Base-by-base conservation (phyloP, 768 basidiomycete genomes). In the Polyporus arcularius region DNA sequence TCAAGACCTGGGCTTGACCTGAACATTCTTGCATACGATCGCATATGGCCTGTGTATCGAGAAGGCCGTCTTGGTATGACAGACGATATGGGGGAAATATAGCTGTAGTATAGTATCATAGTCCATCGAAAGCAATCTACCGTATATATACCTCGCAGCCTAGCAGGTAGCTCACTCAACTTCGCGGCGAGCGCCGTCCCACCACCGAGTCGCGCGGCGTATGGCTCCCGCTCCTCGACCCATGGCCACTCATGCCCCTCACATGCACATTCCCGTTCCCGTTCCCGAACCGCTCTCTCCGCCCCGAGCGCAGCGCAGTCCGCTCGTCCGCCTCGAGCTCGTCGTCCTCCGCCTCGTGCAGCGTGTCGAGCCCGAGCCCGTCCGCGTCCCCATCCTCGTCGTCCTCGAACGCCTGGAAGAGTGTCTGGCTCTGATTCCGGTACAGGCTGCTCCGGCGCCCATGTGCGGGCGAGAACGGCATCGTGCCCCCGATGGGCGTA, bases 391-490 rank as follows among this genome's bases (percentile, higher is more conserved):
- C 90, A 64, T 65, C 73, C 30, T 80, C 82, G 30, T 78, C 78
- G 51, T 81, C 85, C 57, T 88, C 91, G 66, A 90, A 94, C 12
- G 92, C 82, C 71, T 82, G 86, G 74, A 94, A 95, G 28, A 96
- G 76, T 15, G 86, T 86, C 7, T 80, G 75, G 42, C 80, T 79
- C 68, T 90, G 88, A 2, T 83, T 78, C 28, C 87, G 84, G 66
- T 88, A 89, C 12, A 88, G 75, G 16, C 87, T 88, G 57, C 79
- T 80, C 65, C 85, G 80, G 38, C 90, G 84, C 9, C 84, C 85
- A 66, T 93, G 90, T 18, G 78, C 74, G 0, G 77, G 73, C 59
- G 67, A 72, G 68, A 28, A 65, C 10, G 65, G 66, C 31, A 57
- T 49, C n/a, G 71, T 60, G 58, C 72, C 63, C 55, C 74, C 70